Percentiles rank a stretch among this genome's conserved stretches.
Conservation (phyloP, 495 filamentous ascomycete species). For the Aspergillus bertholletiae region DNA sequence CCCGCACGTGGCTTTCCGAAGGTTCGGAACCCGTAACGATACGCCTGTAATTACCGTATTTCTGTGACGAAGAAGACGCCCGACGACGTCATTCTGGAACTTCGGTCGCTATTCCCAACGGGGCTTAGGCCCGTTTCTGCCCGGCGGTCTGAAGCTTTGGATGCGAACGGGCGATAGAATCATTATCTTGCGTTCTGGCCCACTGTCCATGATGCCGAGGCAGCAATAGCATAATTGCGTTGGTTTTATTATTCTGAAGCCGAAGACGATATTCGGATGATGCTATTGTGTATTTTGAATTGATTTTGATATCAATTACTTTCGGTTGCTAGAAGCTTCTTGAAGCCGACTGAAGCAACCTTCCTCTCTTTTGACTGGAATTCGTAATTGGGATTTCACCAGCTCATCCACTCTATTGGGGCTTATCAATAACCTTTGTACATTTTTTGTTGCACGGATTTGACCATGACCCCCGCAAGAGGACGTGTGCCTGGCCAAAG, state of each 20-base stretch:
- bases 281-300: no score
- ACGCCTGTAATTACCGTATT: constrained; percentile 1
- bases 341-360: no score
- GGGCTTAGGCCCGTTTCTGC: not conserved
- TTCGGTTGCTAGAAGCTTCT: no score
- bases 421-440: not conserved
- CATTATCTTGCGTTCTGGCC: not conserved
- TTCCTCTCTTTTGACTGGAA: not conserved
- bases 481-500: constrained; percentile 44
- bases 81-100: not conserved
- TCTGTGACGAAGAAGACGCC: not conserved
- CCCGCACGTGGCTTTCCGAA: constrained; percentile 17
- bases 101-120: not conserved
- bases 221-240: no score
- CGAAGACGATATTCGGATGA: no score
- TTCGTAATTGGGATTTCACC: not conserved
- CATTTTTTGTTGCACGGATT: not conserved
- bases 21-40: not conserved
- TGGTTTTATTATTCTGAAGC: no score
- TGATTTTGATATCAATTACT: no score
- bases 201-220: not conserved
- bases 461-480: constrained; percentile 32
- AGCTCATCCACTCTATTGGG: not conserved
- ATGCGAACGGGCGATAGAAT: not conserved
- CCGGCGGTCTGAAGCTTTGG: constrained; percentile 4